Evolutionary conservation across 2,329 filamentous ascomycete species (phyloP), one percentile per base, ranked within the genome.

Genomic region (Dothideomycetes sp.): DNA sequence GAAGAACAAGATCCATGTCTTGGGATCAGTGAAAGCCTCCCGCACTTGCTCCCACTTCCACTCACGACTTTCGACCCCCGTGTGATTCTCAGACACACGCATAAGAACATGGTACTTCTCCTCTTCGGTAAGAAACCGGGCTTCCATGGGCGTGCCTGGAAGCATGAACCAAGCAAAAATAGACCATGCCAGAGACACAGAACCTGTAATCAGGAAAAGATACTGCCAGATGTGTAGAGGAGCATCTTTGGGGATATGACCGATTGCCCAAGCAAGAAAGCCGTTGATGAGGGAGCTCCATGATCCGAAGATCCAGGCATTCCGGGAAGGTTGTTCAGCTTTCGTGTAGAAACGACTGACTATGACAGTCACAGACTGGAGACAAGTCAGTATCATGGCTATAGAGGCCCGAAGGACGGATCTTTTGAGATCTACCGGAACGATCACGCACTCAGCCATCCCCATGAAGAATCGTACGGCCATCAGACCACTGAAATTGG

Each of bases 101-200:
- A 79, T 75, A 9, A 79, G 66, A 0, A 75, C 74, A 8, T 78
- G 57, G 0, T 75, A 49, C 40, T 72, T 77, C 34, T 80, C 75
- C 11, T 71, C 61, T 3, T 70, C 64, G 0, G 58, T 63, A 2
- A 80, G 61, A 36, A 77, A 79, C 15, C 68, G 72, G 1, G 75
- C 68, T 16, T 72, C 66, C 50, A 77, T 69, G 0, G 78, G 77
- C 0, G 74, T 77, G 47, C 82, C 78, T 0, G 79, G 79, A 65
- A 82, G 76, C 37, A 71, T 69, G 14, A 69, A 56, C 31, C 31
- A 33, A 17, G 8, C 31, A 27, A 27, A 27, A 27, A 27, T 12
- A 27, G 22, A 27, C 33, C 33, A 35, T 9, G 11, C 14, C 14
- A 35, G 5, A 9, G 14, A 16, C 5, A 35, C 9, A 10, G 17